Conservation (phyloP, 2,329 filamentous ascomycete genomes). For the Sporothrix dimorphospora region DNA sequence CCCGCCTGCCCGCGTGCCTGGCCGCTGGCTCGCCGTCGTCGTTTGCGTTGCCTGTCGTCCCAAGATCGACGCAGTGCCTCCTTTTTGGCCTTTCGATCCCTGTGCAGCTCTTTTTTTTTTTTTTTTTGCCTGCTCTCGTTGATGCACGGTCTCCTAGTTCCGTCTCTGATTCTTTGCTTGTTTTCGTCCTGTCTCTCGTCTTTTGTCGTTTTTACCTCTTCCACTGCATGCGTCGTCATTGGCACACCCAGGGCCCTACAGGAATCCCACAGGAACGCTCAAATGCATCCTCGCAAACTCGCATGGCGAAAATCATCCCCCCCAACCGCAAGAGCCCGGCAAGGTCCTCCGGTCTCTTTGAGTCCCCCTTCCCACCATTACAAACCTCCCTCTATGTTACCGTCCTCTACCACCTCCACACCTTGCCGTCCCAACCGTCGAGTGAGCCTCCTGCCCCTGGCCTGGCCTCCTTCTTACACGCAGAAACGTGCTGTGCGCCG, state of each 20-base stretch:
- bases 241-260: not conserved
- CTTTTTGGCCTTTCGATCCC: slow-evolving; percentile 12
- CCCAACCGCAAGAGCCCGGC: not conserved
- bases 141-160: slow-evolving; percentile 13
- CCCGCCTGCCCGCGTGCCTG: not conserved
- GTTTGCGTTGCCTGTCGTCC: slow-evolving; percentile 1
- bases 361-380: slow-evolving; percentile 2
- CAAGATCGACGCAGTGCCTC: slow-evolving; percentile 14
- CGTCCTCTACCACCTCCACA: not conserved
- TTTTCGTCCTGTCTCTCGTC: slow-evolving; percentile 4
- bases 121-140: not conserved
- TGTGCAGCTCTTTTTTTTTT: slow-evolving; percentile 23
- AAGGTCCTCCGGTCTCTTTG: not conserved
- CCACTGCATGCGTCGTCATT: not conserved
- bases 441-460: slow-evolving; percentile 22
- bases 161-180: not conserved
- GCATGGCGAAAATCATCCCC: slow-evolving; percentile 12
- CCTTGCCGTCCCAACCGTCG: slow-evolving; percentile 19
- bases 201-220: not conserved
- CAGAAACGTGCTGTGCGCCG: not conserved
- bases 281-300: too few relatives aligned
- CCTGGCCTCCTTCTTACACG: not conserved
- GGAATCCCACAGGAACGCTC: not conserved
- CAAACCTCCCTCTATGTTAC: not conserved
- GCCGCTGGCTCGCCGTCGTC: not conserved